Conservation (phyloP, 257 asterid species). For the Solanum dulcamara region DNA sequence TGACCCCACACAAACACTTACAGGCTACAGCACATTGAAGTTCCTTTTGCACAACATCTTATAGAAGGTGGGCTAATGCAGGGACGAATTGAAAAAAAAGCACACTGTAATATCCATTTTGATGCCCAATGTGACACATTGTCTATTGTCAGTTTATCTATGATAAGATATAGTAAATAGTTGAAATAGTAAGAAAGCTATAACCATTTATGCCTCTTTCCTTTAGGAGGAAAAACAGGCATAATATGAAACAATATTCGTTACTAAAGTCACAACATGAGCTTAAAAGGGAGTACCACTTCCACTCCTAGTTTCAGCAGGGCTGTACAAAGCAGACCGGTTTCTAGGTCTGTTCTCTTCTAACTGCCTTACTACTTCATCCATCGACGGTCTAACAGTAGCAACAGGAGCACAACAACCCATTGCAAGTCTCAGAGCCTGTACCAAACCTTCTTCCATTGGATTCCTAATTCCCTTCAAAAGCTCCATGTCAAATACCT, state of each 20-base stretch:
- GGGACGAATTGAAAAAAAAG: background rate
- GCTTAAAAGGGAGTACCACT: constrained; percentile 90
- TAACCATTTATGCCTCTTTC: constrained; percentile 1
- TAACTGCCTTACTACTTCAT: constrained; percentile 84
- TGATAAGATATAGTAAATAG: background rate
- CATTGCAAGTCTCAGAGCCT: constrained; percentile 93
- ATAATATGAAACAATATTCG: constrained; percentile 11
- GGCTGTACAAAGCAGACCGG: constrained; percentile 90
- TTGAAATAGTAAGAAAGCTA: background rate
- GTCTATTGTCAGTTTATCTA: background rate
- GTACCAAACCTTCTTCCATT: constrained; percentile 95
- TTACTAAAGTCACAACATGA: constrained; percentile 4
- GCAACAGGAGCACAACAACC: constrained; percentile 97
- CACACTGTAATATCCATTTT: background rate
- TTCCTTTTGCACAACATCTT: background rate
- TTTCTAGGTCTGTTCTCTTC: constrained; percentile 98
- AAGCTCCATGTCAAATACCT: constrained; percentile 77
- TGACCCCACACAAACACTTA: background rate
- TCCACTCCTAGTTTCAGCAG: constrained; percentile 94
- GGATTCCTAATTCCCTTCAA: constrained; percentile 77
- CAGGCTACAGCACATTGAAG: background rate
- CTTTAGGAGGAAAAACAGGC: constrained; percentile 10
- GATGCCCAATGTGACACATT: background rate
- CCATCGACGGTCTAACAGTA: constrained; percentile 82
- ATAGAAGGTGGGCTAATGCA: background rate